A percentile compares a stretch with the other conserved stretches of the same genome.
phyloP scores from a whole-genome alignment of 345 rosid species.

The Trapa bicornis region DNA sequence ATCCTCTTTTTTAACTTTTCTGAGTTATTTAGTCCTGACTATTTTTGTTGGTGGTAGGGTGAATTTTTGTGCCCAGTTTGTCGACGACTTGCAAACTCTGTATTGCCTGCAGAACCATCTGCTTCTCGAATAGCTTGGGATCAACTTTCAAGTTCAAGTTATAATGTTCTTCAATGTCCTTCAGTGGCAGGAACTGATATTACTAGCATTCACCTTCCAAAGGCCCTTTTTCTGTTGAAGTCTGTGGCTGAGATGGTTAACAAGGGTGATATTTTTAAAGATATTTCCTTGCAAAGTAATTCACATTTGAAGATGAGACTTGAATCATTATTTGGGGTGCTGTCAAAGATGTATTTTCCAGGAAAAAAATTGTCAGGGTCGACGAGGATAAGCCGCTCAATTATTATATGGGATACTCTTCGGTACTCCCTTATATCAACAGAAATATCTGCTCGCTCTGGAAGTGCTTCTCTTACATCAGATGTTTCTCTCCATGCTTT shows the following conservation, averaged over 20 bases:
- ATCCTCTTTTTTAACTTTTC: not conserved
- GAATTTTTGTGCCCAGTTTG: constrained; percentile 97
- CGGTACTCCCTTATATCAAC: constrained; percentile 69
- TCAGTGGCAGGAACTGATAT: constrained; percentile 17
- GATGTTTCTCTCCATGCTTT: constrained; percentile 35
- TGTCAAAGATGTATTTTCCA: constrained; percentile 45
- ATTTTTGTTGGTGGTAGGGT: constrained; percentile 38
- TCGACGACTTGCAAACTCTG: constrained; percentile 75
- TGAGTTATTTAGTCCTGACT: constrained; percentile 5
- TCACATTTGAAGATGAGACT: constrained; percentile 33
- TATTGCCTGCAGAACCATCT: constrained; percentile 53
- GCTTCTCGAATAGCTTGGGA: constrained; percentile 31
- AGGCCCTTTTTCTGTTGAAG: constrained; percentile 51
- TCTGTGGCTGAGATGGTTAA: constrained; percentile 47
- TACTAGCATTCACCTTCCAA: constrained; percentile 32
- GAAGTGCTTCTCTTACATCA: constrained; percentile 38
- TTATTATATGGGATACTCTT: constrained; percentile 90
- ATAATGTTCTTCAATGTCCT: constrained; percentile 12
- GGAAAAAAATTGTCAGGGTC: constrained; percentile 23
- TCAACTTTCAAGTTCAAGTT: constrained; percentile 30
- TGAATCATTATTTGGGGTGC: constrained; percentile 33
- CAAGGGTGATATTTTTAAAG: constrained; percentile 31
- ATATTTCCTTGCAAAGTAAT: constrained; percentile 29
- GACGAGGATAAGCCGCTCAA: constrained; percentile 33
- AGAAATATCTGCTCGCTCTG: constrained; percentile 69